phyloP scores from a whole-genome alignment of 441 rosid genomes.

The Flueggea neowawraea region DNA sequence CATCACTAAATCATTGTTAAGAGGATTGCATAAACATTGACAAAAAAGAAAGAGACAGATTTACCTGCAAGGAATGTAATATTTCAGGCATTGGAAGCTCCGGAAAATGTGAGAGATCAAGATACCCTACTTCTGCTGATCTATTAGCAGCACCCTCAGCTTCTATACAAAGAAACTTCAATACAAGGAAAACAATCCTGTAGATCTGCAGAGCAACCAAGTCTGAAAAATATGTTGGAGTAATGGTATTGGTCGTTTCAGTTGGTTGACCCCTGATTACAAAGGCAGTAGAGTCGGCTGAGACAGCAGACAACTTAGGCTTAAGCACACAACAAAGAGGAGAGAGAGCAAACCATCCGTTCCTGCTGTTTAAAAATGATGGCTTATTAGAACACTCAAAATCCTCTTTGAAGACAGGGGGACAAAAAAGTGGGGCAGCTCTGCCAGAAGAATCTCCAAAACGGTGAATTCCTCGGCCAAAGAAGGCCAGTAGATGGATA shows the following conservation, averaged over 20 bases:
- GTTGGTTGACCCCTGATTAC: conserved; percentile 45
- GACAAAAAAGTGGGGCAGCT: conserved; percentile 50
- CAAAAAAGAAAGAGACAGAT: background rate
- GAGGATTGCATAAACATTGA: background rate
- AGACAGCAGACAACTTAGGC: conserved; percentile 34
- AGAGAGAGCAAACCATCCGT: conserved; percentile 88
- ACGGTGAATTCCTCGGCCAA: conserved; percentile 75
- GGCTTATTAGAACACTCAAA: conserved; percentile 60
- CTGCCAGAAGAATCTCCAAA: conserved; percentile 57
- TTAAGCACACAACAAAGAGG: conserved; percentile 57
- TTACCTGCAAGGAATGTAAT: conserved; percentile 91
- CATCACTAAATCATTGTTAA: background rate
- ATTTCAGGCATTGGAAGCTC: conserved; percentile 99
- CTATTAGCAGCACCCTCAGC: conserved; percentile 82
- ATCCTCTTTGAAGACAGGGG: conserved; percentile 71
- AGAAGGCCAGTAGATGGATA: conserved; percentile 85
- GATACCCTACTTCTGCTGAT: conserved; percentile 86
- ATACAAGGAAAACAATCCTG: conserved; percentile 62
- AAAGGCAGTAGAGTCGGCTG: conserved; percentile 41
- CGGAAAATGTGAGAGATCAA: conserved; percentile 88
- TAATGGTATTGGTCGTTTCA: conserved; percentile 35
- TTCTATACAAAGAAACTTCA: conserved; percentile 84
- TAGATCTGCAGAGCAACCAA: conserved; percentile 83
- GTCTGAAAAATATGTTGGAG: conserved; percentile 74
- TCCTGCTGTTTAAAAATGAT: conserved; percentile 55